These are phyloP conservation scores for Pyrenochaeta sp. DNA, from an alignment of 2,329 filamentous ascomycete species.

Conservation along the genomic window DNA sequence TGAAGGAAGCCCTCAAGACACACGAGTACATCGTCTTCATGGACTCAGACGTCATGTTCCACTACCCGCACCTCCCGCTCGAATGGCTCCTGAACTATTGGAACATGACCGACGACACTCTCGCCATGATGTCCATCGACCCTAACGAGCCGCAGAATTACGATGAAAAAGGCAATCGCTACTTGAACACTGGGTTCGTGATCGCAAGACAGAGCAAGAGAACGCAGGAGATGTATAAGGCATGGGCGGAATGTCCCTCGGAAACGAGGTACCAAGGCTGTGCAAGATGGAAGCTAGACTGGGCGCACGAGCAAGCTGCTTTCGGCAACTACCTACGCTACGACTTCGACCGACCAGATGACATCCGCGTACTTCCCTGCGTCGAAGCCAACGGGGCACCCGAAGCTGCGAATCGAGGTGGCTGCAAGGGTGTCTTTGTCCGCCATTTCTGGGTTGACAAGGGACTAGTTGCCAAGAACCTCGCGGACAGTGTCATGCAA, in stretches of 20 bases:
- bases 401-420: slow-evolving; percentile 42
- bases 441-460: slow-evolving; percentile 52
- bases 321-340: slow-evolving; percentile 52
- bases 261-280: slow-evolving; percentile 47
- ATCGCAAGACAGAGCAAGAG: slow-evolving; percentile 52
- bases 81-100: slow-evolving; percentile 63
- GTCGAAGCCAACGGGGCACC: slow-evolving; percentile 51
- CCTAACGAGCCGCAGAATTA: slow-evolving; percentile 54
- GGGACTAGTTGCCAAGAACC: slow-evolving; percentile 39
- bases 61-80: slow-evolving; percentile 57
- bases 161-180: slow-evolving; percentile 51
- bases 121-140: slow-evolving; percentile 58
- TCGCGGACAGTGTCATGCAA: slow-evolving; percentile 48
- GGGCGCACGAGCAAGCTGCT: slow-evolving; percentile 51
- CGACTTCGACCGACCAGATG: slow-evolving; percentile 48
- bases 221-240: slow-evolving; percentile 50
- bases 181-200: slow-evolving; percentile 57
- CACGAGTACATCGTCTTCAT: slow-evolving; percentile 58
- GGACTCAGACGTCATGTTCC: slow-evolving; percentile 60
- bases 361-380: slow-evolving; percentile 49
- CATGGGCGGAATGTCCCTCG: slow-evolving; percentile 50
- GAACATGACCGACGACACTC: slow-evolving; percentile 56
- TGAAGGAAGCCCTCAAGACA: slow-evolving; percentile 52
- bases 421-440: slow-evolving; percentile 50
- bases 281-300: slow-evolving; percentile 45